These are phyloP conservation scores for Akanthomyces lecanii DNA, from an alignment of 2,329 filamentous ascomycete genomes.

Conservation along the genomic window DNA sequence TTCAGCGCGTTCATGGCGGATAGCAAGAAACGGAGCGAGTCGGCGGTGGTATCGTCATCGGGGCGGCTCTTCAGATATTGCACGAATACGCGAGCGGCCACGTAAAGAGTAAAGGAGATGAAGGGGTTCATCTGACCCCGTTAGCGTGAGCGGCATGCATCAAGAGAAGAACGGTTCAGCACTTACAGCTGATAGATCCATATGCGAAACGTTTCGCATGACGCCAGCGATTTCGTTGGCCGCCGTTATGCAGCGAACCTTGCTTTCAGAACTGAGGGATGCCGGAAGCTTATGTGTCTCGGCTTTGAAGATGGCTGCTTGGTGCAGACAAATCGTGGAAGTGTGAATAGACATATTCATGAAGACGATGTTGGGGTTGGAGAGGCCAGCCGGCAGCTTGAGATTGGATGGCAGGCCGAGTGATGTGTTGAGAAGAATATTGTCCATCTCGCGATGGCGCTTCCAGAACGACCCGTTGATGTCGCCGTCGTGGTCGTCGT, in stretches of 20 bases:
- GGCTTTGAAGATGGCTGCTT: constrained; percentile 95
- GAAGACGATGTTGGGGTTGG: constrained; percentile 82
- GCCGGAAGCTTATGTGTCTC: constrained; percentile 78
- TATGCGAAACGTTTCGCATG: constrained; percentile 90
- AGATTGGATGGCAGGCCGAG: constrained; percentile 76
- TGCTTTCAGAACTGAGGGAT: constrained; percentile 81
- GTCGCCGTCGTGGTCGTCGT: constrained; percentile 77
- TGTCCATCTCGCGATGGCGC: constrained; percentile 83
- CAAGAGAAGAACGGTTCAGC: neutral
- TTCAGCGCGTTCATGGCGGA: constrained; percentile 88
- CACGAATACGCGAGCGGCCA: constrained; percentile 91
- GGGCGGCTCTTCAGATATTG: constrained; percentile 95
- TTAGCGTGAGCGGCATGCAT: constrained; percentile 26
- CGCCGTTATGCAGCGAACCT: constrained; percentile 86
- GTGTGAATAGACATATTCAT: constrained; percentile 97
- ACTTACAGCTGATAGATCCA: constrained; percentile 77
- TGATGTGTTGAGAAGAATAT: constrained; percentile 81
- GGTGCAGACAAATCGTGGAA: constrained; percentile 94
- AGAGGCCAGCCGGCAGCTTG: constrained; percentile 71
- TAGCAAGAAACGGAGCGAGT: constrained; percentile 85
- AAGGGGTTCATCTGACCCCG: constrained; percentile 80
- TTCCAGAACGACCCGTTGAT: constrained; percentile 95
- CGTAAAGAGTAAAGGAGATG: constrained; percentile 91
- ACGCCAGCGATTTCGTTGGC: constrained; percentile 91
- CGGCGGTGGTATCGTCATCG: constrained; percentile 71